Evolutionary conservation across 306 rosid species (phyloP).

Genomic region (Benincasa hispida): DNA sequence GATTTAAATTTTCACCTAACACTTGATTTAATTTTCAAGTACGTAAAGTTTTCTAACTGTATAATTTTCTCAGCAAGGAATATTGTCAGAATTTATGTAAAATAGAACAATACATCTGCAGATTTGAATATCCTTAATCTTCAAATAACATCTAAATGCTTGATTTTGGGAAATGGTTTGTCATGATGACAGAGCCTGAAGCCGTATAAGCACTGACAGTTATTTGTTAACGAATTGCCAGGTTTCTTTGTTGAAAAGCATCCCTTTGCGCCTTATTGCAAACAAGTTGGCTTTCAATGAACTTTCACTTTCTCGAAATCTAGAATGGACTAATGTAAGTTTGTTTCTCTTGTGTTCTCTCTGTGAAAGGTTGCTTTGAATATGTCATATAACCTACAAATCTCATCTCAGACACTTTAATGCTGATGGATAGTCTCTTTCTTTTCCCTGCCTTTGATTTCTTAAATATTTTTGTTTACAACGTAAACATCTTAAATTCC

Average conservation of each 20-base stretch:
- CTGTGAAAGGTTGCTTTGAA: neutral
- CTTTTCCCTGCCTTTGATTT: neutral
- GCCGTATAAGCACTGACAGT: neutral
- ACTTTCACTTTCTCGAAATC: conserved; percentile 25
- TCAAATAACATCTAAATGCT: neutral
- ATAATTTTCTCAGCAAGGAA: neutral
- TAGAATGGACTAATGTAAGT: conserved; percentile 50
- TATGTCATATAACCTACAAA: no score
- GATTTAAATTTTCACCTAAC: neutral
- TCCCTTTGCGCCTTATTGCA: conserved; percentile 36
- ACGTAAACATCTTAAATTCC: neutral
- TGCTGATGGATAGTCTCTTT: neutral
- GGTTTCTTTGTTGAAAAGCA: conserved; percentile 37
- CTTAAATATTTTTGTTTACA: neutral
- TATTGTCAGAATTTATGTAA: neutral
- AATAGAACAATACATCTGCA: neutral
- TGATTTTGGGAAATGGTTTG: neutral
- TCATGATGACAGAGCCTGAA: neutral
- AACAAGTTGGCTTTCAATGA: conserved; percentile 27
- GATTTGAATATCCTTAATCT: neutral
- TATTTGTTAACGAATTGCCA: conserved; percentile 5
- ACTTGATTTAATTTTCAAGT: neutral
- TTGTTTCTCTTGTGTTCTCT: conserved; percentile 4
- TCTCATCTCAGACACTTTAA: neutral
- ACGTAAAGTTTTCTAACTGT: neutral